Evolutionary conservation across 1,284 basidiomycete species (phyloP), one percentile per base, ranked within the genome.

Genomic region (Rhodotorula sp.): DNA sequence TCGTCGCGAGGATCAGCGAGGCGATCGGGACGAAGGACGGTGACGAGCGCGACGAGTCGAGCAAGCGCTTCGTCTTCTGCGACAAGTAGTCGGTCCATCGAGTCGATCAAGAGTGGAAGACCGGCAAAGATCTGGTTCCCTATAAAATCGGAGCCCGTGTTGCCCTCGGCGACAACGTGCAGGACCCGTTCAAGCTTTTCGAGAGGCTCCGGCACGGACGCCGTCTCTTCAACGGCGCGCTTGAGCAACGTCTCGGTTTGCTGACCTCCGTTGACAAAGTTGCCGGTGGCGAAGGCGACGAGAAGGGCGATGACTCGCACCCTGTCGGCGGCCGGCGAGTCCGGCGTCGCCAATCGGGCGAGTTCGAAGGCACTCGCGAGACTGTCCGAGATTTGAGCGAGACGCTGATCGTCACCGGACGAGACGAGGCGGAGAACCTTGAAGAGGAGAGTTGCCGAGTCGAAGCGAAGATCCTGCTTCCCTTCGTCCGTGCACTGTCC

Each of bases 371-470:
- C 66, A 20, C 64, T 59, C 3, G 66, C 57, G 16, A 71, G 21
- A 4, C 66, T 62, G 34, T 59, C 46, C 52, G 48, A 71, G 26
- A 62, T 62, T 71, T 62, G 57, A 57, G 26, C 18, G 31, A 46
- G 61, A 31, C 31, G 31, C 15, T 48, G 5, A 31, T 48, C 14
- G 34, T 46, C 26, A 63, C 54, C 8, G 70, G 39, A 12, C 10
- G 39, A 43, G 39, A 43, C 65, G 57, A 68, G 56, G 12, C 59
- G 58, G 23, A 71, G 48, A 18, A 71, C 62, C n/a, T 61, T 49
- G 43, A 71, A 65, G 46, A 68, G 62, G 58, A 71, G 65, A 23
- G 62, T 67, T 20, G 54, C 66, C 26, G 68, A 62, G 48, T 71
- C 58, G 54, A 49, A 68, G 3, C 65, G 70, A 6, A 71, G 62